Percentiles rank a stretch among this genome's conserved stretches.
Evolutionary conservation across 1,284 basidiomycete species (phyloP).

Genomic region (Bondarzewia mesenterica): DNA sequence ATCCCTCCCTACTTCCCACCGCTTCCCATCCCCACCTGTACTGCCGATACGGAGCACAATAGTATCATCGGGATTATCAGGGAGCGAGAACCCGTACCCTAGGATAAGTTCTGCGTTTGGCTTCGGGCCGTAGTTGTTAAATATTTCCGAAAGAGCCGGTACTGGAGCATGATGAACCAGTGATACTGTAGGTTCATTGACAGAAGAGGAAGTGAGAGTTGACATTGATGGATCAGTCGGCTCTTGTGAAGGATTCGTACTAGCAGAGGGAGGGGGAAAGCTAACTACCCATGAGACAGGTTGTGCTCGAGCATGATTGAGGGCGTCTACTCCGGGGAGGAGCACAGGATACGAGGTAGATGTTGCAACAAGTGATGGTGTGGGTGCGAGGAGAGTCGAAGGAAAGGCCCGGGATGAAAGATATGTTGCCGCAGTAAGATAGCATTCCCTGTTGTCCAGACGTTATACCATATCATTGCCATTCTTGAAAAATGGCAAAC

Average conservation of each 20-base stretch:
- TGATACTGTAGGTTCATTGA: slow-evolving; percentile 16
- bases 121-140: slow-evolving; percentile 85
- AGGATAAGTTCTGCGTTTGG: slow-evolving; percentile 83
- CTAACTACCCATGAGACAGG: slow-evolving; percentile 76
- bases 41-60: slow-evolving; percentile 73
- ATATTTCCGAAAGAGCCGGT: slow-evolving; percentile 50
- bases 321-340: slow-evolving; percentile 75
- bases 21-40: slow-evolving; percentile 23
- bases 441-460: slow-evolving; percentile 62
- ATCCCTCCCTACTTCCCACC: slow-evolving; percentile 57
- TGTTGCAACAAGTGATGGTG: slow-evolving; percentile 42
- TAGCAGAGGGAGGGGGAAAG: slow-evolving; percentile 18
- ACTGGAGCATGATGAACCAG: slow-evolving; percentile 40
- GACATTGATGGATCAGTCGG: too few relatives aligned
- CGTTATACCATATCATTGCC: background rate
- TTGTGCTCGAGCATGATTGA: slow-evolving; percentile 72
- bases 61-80: slow-evolving; percentile 75
- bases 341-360: slow-evolving; percentile 66
- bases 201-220: background rate
- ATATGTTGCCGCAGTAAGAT: slow-evolving; percentile 65
- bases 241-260: too few relatives aligned
- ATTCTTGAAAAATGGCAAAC: background rate
- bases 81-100: slow-evolving; percentile 80
- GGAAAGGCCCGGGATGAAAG: slow-evolving; percentile 86
- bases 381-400: slow-evolving; percentile 61